Evolutionary conservation across 495 filamentous ascomycete genomes (phyloP).

Genomic region (Paragyromitra xinjiangensis): DNA sequence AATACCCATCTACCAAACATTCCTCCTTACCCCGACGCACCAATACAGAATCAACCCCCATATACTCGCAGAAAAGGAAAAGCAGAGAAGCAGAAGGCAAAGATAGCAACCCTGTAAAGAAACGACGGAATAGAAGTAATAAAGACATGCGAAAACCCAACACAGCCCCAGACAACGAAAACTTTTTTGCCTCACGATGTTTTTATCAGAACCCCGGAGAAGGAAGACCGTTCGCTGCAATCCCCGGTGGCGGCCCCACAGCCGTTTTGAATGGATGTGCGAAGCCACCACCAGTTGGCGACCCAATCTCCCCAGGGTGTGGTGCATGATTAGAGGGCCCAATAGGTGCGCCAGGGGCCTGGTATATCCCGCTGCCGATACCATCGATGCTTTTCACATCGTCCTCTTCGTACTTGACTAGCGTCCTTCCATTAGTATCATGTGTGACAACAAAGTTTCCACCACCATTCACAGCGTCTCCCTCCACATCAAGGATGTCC

Average conservation of each 20-base stretch:
- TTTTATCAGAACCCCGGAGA: slow-evolving; percentile 50
- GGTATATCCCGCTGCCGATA: slow-evolving; percentile 48
- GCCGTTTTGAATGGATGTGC: slow-evolving; percentile 45
- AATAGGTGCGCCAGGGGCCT: slow-evolving; percentile 48
- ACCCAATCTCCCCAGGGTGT: slow-evolving; percentile 65
- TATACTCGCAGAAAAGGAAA: slow-evolving; percentile 36
- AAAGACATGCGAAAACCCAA: slow-evolving; percentile 42
- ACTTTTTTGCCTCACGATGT: slow-evolving; percentile 22
- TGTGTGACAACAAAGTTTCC: slow-evolving; percentile 76
- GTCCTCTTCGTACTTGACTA: slow-evolving; percentile 63
- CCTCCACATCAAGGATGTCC: slow-evolving; percentile 91
- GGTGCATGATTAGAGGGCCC: slow-evolving; percentile 43
- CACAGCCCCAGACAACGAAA: slow-evolving; percentile 36
- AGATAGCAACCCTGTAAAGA: slow-evolving; percentile 46
- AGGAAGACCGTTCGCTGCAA: slow-evolving; percentile 45
- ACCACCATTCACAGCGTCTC: slow-evolving; percentile 85
- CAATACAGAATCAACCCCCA: slow-evolving; percentile 37
- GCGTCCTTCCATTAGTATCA: slow-evolving; percentile 62
- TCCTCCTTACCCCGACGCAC: slow-evolving; percentile 18
- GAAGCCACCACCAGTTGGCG: slow-evolving; percentile 34
- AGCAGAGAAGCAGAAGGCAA: slow-evolving; percentile 33
- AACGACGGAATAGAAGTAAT: slow-evolving; percentile 37
- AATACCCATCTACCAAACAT: slow-evolving; percentile 16
- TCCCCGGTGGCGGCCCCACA: slow-evolving; percentile 53
- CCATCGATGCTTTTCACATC: slow-evolving; percentile 44